Conservation (phyloP, 139 green algal genomes). For the Picochlorum sp. region DNA sequence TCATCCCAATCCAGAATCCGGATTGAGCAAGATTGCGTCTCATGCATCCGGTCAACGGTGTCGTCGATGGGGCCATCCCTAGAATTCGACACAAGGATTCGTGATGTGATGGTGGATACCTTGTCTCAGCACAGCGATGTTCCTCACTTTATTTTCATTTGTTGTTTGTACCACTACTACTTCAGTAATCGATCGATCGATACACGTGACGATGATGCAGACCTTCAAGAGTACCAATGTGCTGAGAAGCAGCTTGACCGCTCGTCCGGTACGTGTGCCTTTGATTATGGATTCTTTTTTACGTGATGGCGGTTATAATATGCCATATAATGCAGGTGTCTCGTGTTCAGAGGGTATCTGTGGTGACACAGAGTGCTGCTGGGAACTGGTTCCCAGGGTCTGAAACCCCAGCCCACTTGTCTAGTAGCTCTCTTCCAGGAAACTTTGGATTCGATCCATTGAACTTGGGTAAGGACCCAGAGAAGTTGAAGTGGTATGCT, state of each 20-base stretch:
- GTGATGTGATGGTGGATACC: too few relatives aligned
- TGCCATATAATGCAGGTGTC: neutral
- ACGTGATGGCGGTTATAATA: too few relatives aligned
- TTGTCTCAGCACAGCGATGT: too few relatives aligned
- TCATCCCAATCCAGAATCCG: too few relatives aligned
- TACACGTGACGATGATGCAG: neutral
- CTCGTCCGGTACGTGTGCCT: conserved; percentile 6
- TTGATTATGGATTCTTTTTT: too few relatives aligned
- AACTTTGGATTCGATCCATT: conserved; percentile 52
- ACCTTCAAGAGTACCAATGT: neutral
- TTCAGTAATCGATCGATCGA: neutral
- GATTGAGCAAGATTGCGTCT: too few relatives aligned
- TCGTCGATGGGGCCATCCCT: too few relatives aligned
- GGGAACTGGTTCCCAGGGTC: conserved; percentile 62
- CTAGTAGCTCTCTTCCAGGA: conserved; percentile 40
- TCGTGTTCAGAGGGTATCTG: conserved; percentile 1
- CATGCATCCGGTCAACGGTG: too few relatives aligned
- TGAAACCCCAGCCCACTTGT: conserved; percentile 57
- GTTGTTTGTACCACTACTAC: too few relatives aligned
- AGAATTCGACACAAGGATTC: too few relatives aligned
- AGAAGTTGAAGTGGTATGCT: conserved; percentile 34
- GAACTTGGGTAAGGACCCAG: conserved; percentile 22
- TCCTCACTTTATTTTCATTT: too few relatives aligned
- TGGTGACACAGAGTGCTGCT: conserved; percentile 11
- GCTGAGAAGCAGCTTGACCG: neutral